Conservation (phyloP, 1,284 basidiomycete species). For the Pseudozyma hubeiensis region DNA sequence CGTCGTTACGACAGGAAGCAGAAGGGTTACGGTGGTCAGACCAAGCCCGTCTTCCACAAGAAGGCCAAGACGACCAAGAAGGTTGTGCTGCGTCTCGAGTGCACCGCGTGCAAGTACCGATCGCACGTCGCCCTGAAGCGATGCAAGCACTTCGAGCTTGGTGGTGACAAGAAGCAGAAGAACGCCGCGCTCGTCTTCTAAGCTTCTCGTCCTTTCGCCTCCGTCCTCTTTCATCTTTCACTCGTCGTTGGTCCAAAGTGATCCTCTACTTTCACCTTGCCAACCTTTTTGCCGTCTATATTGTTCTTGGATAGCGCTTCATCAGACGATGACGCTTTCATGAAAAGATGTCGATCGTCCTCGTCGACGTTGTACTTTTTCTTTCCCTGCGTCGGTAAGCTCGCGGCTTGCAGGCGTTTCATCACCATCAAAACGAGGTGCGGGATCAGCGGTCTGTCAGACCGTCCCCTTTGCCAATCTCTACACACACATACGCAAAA, state of each 20-base stretch:
- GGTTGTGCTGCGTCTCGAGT: slow-evolving; percentile 96
- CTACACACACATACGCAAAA: slow-evolving; percentile 30
- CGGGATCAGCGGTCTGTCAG: neutral
- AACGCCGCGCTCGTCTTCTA: slow-evolving; percentile 88
- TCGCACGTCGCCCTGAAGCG: slow-evolving; percentile 85
- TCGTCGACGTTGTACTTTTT: slow-evolving; percentile 45
- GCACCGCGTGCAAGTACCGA: slow-evolving; percentile 96
- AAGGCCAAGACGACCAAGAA: slow-evolving; percentile 93
- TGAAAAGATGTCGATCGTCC: slow-evolving; percentile 17
- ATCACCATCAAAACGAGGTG: slow-evolving; percentile 22
- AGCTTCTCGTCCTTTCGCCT: slow-evolving; percentile 14
- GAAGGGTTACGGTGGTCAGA: slow-evolving; percentile 99
- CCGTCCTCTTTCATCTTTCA: neutral
- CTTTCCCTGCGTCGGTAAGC: slow-evolving; percentile 11
- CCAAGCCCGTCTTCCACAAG: slow-evolving; percentile 99
- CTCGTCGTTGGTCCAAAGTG: slow-evolving; percentile 2
- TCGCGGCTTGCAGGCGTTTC: neutral
- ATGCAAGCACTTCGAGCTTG: slow-evolving; percentile 99
- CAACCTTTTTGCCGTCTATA: neutral
- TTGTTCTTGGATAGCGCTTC: slow-evolving; percentile 15
- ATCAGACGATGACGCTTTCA: slow-evolving; percentile 12
- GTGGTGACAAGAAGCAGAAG: slow-evolving; percentile 99
- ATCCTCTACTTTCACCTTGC: neutral
- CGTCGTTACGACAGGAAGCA: slow-evolving; percentile 98
- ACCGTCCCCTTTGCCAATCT: slow-evolving; percentile 8